Evolutionary conservation across 2,329 filamentous ascomycete genomes (phyloP).

Genomic region (Colletotrichum gigasporum): DNA sequence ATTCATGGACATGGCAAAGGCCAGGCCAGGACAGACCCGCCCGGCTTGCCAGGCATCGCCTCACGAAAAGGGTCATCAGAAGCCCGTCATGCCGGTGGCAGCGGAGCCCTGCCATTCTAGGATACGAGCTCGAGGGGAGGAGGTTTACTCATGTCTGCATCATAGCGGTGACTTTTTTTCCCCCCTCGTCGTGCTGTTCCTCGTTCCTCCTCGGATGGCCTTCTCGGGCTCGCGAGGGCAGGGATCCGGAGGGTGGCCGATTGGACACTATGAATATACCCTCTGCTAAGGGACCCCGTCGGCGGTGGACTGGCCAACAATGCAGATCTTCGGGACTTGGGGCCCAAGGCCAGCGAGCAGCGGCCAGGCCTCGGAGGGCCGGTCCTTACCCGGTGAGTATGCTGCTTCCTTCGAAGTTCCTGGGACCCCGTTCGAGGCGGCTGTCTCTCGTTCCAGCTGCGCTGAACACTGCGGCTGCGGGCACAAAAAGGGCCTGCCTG

Average conservation of each 20-base stretch:
- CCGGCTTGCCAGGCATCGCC: slow-evolving; percentile 25
- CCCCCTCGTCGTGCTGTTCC: too few relatives aligned
- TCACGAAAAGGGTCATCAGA: slow-evolving; percentile 23
- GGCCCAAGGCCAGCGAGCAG: slow-evolving; percentile 9
- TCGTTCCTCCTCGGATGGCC: slow-evolving; percentile 6
- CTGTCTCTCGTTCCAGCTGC: too few relatives aligned
- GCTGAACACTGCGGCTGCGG: too few relatives aligned
- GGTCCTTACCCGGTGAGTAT: slow-evolving; percentile 33
- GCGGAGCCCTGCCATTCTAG: slow-evolving; percentile 31
- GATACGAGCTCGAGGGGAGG: slow-evolving; percentile 28
- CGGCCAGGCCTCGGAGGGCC: not conserved
- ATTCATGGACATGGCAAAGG: slow-evolving; percentile 21
- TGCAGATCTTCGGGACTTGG: slow-evolving; percentile 25
- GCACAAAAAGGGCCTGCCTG: too few relatives aligned
- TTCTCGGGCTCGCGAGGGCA: slow-evolving; percentile 11
- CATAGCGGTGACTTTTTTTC: slow-evolving; percentile 27
- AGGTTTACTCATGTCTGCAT: slow-evolving; percentile 25
- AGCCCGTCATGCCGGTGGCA: slow-evolving; percentile 26
- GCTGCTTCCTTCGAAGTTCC: not conserved
- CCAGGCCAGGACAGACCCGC: slow-evolving; percentile 12
- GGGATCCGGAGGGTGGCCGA: slow-evolving; percentile 31
- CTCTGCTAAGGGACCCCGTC: slow-evolving; percentile 6
- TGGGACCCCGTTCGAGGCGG: not conserved
- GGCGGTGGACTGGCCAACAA: slow-evolving; percentile 19
- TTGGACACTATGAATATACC: slow-evolving; percentile 30